Evolutionary conservation across 352 stramenopile species (phyloP).

Genomic region (Phytophthora aleatoria): DNA sequence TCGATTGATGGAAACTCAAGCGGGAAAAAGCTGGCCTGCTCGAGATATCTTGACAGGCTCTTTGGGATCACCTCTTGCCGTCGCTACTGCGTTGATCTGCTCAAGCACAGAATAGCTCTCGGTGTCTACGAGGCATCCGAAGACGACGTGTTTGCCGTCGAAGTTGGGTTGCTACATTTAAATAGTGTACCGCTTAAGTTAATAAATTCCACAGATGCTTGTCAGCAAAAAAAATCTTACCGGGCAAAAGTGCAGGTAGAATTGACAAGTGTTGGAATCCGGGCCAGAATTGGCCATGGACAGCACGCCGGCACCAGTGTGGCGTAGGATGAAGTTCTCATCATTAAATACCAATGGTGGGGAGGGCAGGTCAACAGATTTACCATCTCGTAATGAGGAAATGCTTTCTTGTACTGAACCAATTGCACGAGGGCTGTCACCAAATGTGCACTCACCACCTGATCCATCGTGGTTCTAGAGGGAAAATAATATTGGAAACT

Average conservation of each 20-base stretch:
- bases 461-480: conserved; percentile 76
- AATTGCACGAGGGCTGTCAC: conserved; percentile 13
- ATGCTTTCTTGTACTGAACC: conserved; percentile 14
- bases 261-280: conserved; percentile 96
- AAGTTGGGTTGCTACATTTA: conserved; percentile 45
- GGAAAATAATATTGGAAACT: background rate
- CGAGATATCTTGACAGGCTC: conserved; percentile 46
- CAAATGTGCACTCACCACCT: conserved; percentile 89
- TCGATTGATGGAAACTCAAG: conserved; percentile 7
- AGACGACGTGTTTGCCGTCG: conserved; percentile 87
- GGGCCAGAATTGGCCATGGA: conserved; percentile 95
- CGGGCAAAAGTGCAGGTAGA: conserved; percentile 90
- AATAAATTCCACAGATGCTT: background rate
- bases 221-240: conserved; percentile 24
- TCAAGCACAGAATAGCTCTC: conserved; percentile 54
- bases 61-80: conserved; percentile 52
- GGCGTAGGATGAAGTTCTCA: conserved; percentile 94
- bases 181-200: background rate
- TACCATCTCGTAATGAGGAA: conserved; percentile 1
- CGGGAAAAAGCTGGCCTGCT: conserved; percentile 53
- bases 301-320: conserved; percentile 88
- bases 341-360: conserved; percentile 80
- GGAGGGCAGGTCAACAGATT: conserved; percentile 16
- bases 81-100: conserved; percentile 58
- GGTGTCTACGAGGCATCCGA: conserved; percentile 55